Base-by-base conservation (phyloP, 2,329 filamentous ascomycete genomes). In the Achaetomium macrosporum region DNA sequence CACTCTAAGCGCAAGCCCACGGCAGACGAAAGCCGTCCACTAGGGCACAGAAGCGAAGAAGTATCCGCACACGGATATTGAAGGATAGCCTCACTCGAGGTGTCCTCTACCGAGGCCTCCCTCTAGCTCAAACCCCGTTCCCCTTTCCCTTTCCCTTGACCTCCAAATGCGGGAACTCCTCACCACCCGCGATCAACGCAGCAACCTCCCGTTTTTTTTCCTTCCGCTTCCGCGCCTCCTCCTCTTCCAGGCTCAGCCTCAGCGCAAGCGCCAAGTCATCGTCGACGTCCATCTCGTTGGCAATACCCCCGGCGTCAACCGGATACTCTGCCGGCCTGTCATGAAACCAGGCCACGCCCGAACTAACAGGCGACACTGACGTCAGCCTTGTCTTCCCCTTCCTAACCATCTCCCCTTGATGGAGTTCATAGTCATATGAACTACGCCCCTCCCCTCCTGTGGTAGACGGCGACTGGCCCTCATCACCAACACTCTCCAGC, bases 231-330 rank as follows among this genome's bases (percentile, higher is more conserved):
- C 68, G 64, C 19, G 67, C 69, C 59, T 73, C 67, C 51, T 78
- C 74, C 56, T 84, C 79, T 40, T 78, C 75, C 58, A 84, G 69
- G 59, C 83, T 86, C 19, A 85, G 68, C 55, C 75, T 74, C 45
- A 85, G 65, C 2, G 83, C 83, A 35, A 83, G 69, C 49, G 82
- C 79, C 43, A 85, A 59, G 59, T 85, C 83, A 47, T 79, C 78
- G 42, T 83, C 79, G 0, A 59, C 55, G 31, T 62, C 59, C 19
- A 59, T 57, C 5, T 60, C 58, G 16, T 54, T 8, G 29, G 16
- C n/a, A n/a, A n/a, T 37, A 52, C 8, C 35, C 5, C 61, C 58
- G n/a, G 53, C 45, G 39, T 20, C 33, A 7, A 30, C 36, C 1
- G 7, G 25, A 15, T 5, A 33, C 3, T 8, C 42, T 1, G 36